Evolutionary conservation across 2,329 filamentous ascomycete species (phyloP), one percentile per base, ranked within the genome.

Genomic region (Elsinoe ampelina): DNA sequence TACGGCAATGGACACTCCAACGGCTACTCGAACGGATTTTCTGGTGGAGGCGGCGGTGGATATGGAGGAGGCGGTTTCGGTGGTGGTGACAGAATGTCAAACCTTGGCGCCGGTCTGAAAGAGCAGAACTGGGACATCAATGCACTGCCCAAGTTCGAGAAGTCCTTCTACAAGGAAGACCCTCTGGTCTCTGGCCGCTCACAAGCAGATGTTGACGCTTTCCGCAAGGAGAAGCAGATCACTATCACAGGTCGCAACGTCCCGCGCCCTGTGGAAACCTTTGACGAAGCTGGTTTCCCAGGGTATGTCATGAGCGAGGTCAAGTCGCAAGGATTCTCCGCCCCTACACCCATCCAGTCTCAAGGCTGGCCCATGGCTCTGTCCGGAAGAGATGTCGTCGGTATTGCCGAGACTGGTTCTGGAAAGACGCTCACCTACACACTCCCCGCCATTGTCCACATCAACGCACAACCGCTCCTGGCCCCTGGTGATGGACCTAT

Each of bases 361-460:
- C 93, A 97, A 73, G 93, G 93, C 62, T 97, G 93, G 93, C 93
- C 93, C 61, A 97, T 97, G 93, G 91, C 93, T 69, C 84, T 98
- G 54, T 95, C 92, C 65, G 93, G 93, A 77, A 92, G 93, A 66
- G 93, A 98, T 72, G 92, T 97, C 60, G 92, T 97, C 67, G 93
- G 93, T 84, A 95, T 98, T 77, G 93, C 93, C 67, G 93, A 98
- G 80, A 98, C 93, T 59, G 93, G 93, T 72, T 98, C 93, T 63
- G 93, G 93, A 80, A 98, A 98, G 85, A 98, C 93, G 3, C 81
- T 98, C 63, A 96, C 91, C 55, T 98, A 98, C 79, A 97, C 92
- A 75, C 83, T 98, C 64, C 93, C 93, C 58, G 89, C 93, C 57
- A 98, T 98, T 64, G 93, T 98, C 60, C 93, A 98, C 81, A 98